Evolutionary conservation across 768 basidiomycete genomes (phyloP), one percentile per base, ranked within the genome.

Genomic region (Lactarius sanguifluus): DNA sequence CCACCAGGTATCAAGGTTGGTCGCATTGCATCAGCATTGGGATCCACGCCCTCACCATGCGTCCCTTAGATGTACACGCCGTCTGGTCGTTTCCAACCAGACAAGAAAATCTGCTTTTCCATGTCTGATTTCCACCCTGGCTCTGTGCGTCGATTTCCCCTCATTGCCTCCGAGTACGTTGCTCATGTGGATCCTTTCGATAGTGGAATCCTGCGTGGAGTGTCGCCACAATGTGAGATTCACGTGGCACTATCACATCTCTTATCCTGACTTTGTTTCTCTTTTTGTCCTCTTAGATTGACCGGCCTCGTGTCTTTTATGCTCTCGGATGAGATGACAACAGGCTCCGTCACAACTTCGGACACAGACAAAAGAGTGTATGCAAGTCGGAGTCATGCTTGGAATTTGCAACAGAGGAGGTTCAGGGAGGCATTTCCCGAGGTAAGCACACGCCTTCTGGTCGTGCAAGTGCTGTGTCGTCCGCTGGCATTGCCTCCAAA

Each of bases 141-240:
- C 68, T 85, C 91, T 15, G 92, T 93, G 71, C 75, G 90, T 84
- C 5, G 12, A 41, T 41, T 43, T 23, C 28, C 67, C 58, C 52
- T 43, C 32, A 34, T n/a, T 36, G 25, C 20, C 41, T 52, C 25
- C 50, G 25, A 25, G 23, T 38, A 18, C 40, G n/a, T 50, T 30
- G 23, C 43, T 50, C 41, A 64, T 25, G 5, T 57, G 58, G 59
- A 61, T 43, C 66, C 13, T 40, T 13, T 36, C 56, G 16, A 16
- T 67, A 94, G 91, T 95, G 94, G 94, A 95, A 95, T 76, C 94
- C 94, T 7, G 92, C 94, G 1, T 96, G 94, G 94, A 93, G 91
- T 72, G 92, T 96, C 13, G 90, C 92, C 25, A 96, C 94, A 15
- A 96, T 96, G 92, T 92, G 75, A 76, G 91, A 64, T 50, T 59